Evolutionary conservation across 148 eudicot genomes (phyloP).

Genomic region (Agrostemma githago): DNA sequence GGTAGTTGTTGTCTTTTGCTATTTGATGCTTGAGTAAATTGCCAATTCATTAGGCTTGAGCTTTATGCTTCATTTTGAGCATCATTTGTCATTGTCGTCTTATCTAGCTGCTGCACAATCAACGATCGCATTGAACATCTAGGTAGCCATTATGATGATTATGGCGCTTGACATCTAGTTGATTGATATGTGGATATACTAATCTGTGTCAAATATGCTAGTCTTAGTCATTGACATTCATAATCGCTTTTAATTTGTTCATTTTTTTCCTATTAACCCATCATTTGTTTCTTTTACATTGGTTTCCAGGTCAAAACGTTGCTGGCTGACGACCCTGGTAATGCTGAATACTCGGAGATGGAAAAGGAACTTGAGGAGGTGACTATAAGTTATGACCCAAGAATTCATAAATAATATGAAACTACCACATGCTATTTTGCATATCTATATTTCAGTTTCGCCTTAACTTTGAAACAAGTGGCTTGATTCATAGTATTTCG

Average conservation of each 20-base stretch:
- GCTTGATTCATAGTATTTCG: background rate
- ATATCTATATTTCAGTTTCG: background rate
- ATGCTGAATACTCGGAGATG: constrained; percentile 85
- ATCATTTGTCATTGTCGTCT: background rate
- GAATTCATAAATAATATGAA: background rate
- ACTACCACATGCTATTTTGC: background rate
- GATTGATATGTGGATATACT: background rate
- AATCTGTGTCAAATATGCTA: background rate
- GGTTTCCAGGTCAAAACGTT: constrained; percentile 60
- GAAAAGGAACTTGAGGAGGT: constrained; percentile 96
- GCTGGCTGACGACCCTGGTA: constrained; percentile 76
- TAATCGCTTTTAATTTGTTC: background rate
- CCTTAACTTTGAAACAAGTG: background rate
- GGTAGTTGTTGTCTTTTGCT: background rate
- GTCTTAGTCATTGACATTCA: background rate
- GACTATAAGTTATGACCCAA: constrained; percentile 27
- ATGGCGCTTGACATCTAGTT: background rate
- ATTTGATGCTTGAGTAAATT: background rate
- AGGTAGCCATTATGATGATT: background rate
- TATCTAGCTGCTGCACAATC: background rate
- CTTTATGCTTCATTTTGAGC: background rate
- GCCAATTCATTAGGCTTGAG: background rate
- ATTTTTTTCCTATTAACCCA: background rate
- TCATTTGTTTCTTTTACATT: constrained; percentile 2
- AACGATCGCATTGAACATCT: background rate